Evolutionary conservation across 1,284 basidiomycete species (phyloP).

Genomic region (Irpex sp.): DNA sequence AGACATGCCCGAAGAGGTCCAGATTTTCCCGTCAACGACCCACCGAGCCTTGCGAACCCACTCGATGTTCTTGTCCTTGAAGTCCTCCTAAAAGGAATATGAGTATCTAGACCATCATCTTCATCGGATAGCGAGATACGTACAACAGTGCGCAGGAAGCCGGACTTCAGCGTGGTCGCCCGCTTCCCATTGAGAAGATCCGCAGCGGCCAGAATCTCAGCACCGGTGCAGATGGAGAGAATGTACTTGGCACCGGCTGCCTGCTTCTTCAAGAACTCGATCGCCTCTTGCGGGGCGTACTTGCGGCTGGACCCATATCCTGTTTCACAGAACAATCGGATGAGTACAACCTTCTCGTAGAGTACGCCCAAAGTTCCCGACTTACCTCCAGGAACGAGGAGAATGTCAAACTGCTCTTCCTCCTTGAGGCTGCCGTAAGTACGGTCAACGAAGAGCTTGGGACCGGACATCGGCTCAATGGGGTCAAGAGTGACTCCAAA

Average conservation of each 20-base stretch:
- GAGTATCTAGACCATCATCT: background rate
- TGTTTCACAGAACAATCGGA: background rate
- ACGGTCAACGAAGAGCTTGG: constrained; percentile 35
- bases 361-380: too few relatives aligned
- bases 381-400: constrained; percentile 17
- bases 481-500: constrained; percentile 15
- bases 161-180: constrained; percentile 42
- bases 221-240: constrained; percentile 43
- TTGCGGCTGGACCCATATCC: constrained; percentile 6
- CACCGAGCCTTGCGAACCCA: constrained; percentile 37
- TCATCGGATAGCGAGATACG: background rate
- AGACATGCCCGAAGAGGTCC: constrained; percentile 34
- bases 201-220: constrained; percentile 34
- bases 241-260: constrained; percentile 37
- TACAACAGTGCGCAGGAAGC: constrained; percentile 21
- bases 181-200: constrained; percentile 38
- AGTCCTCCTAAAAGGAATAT: constrained; percentile 4
- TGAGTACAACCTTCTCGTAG: background rate
- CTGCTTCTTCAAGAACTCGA: constrained; percentile 30
- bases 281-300: background rate
- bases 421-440: constrained; percentile 34
- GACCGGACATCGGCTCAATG: constrained; percentile 27
- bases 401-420: constrained; percentile 16
- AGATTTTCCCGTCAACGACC: constrained; percentile 36
- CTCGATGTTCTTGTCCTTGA: constrained; percentile 21